A percentile compares a stretch with the other conserved stretches of the same genome.
These are phyloP conservation scores for Exophiala aquamarina DNA, from an alignment of 2,329 filamentous ascomycete species.

Conservation along the genomic window DNA sequence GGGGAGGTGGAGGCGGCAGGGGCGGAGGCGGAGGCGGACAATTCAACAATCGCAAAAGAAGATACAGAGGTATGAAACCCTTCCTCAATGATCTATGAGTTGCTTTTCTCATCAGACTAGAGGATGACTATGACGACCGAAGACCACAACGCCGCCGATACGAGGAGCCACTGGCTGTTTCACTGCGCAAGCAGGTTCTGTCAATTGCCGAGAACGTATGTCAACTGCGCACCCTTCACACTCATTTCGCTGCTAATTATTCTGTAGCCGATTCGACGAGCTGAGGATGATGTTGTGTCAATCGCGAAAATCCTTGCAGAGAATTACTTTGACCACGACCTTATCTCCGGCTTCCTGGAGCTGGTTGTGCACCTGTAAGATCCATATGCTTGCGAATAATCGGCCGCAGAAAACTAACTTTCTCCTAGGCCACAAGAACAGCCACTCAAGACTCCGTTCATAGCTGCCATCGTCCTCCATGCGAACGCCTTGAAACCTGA, in stretches of 20 bases:
- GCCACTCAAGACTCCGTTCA: slow-evolving; percentile 95
- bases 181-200: slow-evolving; percentile 75
- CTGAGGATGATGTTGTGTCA: slow-evolving; percentile 73
- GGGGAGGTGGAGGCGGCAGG: slow-evolving; percentile 32
- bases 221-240: neutral
- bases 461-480: slow-evolving; percentile 78
- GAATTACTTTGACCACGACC: slow-evolving; percentile 80
- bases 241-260: too few relatives aligned
- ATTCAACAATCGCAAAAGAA: slow-evolving; percentile 69
- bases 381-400: neutral
- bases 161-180: slow-evolving; percentile 69
- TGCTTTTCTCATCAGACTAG: slow-evolving; percentile 6
- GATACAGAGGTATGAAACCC: slow-evolving; percentile 68
- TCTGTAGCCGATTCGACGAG: slow-evolving; percentile 57
- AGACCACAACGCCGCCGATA: slow-evolving; percentile 71
- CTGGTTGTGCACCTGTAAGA: slow-evolving; percentile 71
- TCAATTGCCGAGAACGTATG: slow-evolving; percentile 72
- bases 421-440: slow-evolving; percentile 71
- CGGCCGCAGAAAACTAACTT: slow-evolving; percentile 1
- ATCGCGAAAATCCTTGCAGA: slow-evolving; percentile 77
- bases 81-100: slow-evolving; percentile 5
- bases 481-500: slow-evolving; percentile 77
- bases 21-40: slow-evolving; percentile 48
- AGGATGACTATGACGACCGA: slow-evolving; percentile 73
- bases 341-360: slow-evolving; percentile 71